Evolutionary conservation across 108 stramenopile species (phyloP), one percentile per base, ranked within the genome.

Genomic region (Skeletonema menzelii): DNA sequence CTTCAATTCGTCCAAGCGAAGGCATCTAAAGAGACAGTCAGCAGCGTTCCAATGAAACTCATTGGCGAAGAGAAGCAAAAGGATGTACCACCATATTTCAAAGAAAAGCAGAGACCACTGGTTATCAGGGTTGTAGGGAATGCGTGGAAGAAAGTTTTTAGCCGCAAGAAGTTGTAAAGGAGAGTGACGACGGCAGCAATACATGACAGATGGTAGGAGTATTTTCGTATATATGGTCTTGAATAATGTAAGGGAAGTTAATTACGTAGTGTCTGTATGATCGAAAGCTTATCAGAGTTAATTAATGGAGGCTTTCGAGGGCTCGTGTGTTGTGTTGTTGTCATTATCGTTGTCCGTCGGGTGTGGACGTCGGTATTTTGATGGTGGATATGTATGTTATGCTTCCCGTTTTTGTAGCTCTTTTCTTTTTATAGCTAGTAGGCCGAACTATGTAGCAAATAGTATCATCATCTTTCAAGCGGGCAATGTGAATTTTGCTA

Each of bases 11-110:
- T 47, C 19, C 46, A 47, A 47, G 46, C 46, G 17, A 47, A 47
- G 46, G 56, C 70, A 42, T 22, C 56, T 63, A 59, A 59, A 55
- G 11, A 57, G 68, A 35, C 35, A 46, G 62, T 37, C 31, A 2
- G 24, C 59, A 38, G 7, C 22, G 27, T 28, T n/a, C 27, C 30
- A 31, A 26, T 56, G 63, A 69, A 40, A 49, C 26, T 24, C 67
- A 63, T 34, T 7, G 66, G 42, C 17, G 40, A 56, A 0, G 40
- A 55, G 1, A 65, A 32, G 22, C 38, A 58, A 37, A 57, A 65
- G 28, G 66, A 63, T 37, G 60, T 80, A 56, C 79, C 79, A 10
- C 58, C 63, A 17, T 80, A 80, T 27, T 80, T 70, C 72, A 73
- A 68, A 62, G 79, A 67, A 44, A 75, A 68, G 32, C 66, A 80